Base-by-base conservation (phyloP, 805 yeast species). In the Grigorovia jiainica region DNA sequence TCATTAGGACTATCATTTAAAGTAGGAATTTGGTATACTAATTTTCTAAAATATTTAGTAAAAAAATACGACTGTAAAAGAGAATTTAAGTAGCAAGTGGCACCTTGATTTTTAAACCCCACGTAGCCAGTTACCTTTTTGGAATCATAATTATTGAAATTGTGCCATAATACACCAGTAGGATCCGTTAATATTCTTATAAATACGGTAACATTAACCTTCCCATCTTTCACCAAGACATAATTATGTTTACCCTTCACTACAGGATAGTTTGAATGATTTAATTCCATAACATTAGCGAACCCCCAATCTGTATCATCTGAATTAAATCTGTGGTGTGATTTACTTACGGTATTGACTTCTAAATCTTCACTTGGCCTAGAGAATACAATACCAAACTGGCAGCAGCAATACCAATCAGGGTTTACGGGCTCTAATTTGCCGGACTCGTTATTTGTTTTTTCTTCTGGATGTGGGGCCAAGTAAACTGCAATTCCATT, bases 271-370 rank as follows among this genome's bases (percentile, higher is more conserved):
- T 64, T 61, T 44, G 80, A 64, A 46, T 67, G 67, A 34, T 75
- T 67, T 24, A 75, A 53, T 43, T 82, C 90, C 16, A 78, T 65
- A 52, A 87, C 79, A 44, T 79, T 79, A 8, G 89, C 75, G 62
- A 92, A 92, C 21, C 99, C 99, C 99, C 99, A 92, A 60, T 92
- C 99, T 1, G 85, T 75, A 42, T 85, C 95, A 37, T 70, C 66
- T 8, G 77, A 69, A 49, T 71, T 76, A 64, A 86, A 92, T 47
- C 98, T 68, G 58, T 87, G 95, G 44, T 76, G 75, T 0, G 95
- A 82, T 7, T 74, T 71, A 52, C 78, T 80, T 10, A 73, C 63
- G 20, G 76, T 66, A 55, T 74, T 78, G n/a, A 75, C 65, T 4
- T 70, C 59, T 0, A 89, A 82, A 54, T 79, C 75, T 5, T 68